A percentile compares a stretch with the other conserved stretches of the same genome.
Evolutionary conservation across 1,139 yeast species (phyloP).

Genomic region (Taiozyma sp.): DNA sequence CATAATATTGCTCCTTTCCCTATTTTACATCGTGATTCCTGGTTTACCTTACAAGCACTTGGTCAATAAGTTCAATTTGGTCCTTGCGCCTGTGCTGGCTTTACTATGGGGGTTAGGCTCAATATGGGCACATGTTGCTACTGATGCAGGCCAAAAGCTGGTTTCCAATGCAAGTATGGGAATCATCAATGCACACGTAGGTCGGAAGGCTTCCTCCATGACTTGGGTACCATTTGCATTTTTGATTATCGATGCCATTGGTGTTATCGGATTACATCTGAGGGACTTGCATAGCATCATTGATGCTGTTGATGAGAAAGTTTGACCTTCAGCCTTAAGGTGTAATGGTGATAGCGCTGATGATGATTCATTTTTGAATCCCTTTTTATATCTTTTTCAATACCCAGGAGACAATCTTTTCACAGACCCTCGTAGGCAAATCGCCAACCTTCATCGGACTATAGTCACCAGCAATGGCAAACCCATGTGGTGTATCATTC

Average conservation of each 20-base stretch:
- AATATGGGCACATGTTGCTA: constrained; percentile 64
- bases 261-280: constrained; percentile 26
- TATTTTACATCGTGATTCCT: constrained; percentile 44
- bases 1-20: constrained; percentile 35
- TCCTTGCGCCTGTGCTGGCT: constrained; percentile 35
- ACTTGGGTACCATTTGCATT: constrained; percentile 60
- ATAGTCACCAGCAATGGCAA: constrained; percentile 37
- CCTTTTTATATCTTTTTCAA: constrained; percentile 8
- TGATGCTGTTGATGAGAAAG: constrained; percentile 26
- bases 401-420: constrained; percentile 17
- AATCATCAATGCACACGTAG: constrained; percentile 40
- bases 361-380: not conserved
- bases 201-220: constrained; percentile 54
- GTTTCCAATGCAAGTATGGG: constrained; percentile 50
- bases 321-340: constrained; percentile 5
- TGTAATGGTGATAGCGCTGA: too few species aligned
- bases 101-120: constrained; percentile 67
- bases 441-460: constrained; percentile 20
- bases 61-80: constrained; percentile 32
- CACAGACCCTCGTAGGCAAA: constrained; percentile 17
- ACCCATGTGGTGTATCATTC: constrained; percentile 33
- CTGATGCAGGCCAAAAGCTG: constrained; percentile 38
- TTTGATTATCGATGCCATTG: constrained; percentile 30
- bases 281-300: constrained; percentile 26
- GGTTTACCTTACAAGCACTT: constrained; percentile 38